Evolutionary conservation across 208 protist species (phyloP).

Genomic region (Leishmania braziliensis): DNA sequence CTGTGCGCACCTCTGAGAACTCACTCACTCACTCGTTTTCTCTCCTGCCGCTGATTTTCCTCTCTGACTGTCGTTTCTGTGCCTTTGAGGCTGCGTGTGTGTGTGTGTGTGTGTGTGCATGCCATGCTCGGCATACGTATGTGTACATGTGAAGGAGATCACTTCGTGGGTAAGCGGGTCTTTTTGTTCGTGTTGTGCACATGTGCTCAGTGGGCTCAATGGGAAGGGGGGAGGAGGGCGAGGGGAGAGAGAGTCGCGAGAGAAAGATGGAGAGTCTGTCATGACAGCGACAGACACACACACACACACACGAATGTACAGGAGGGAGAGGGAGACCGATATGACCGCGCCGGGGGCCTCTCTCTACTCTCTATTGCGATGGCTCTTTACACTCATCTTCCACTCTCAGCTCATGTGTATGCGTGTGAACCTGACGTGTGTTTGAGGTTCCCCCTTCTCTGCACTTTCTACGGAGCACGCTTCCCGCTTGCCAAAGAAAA

Average conservation of each 20-base stretch:
- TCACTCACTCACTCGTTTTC: not conserved
- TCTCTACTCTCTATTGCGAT: not conserved
- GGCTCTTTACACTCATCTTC: not conserved
- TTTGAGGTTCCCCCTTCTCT: not conserved
- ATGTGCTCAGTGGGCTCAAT: not conserved
- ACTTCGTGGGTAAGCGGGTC: not conserved
- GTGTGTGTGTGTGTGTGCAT: not conserved
- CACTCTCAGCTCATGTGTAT: not conserved
- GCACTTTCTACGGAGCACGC: constrained; percentile 1
- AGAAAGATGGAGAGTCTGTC: not conserved
- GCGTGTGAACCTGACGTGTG: not conserved
- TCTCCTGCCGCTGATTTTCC: not conserved
- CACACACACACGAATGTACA: not conserved
- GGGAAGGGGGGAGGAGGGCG: not conserved
- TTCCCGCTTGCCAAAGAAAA: not conserved
- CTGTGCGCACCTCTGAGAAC: constrained; percentile 1
- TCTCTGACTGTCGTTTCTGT: not conserved
- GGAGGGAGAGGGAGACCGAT: not conserved
- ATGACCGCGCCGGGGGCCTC: not conserved
- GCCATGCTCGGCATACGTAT: not conserved
- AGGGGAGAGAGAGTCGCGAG: not conserved
- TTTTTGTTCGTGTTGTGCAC: constrained; percentile 1
- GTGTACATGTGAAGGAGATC: not conserved
- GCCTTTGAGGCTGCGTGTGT: not conserved
- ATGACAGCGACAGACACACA: not conserved